Evolutionary conservation across 2,329 filamentous ascomycete genomes (phyloP).

Genomic region (Sclerotinia minor): DNA sequence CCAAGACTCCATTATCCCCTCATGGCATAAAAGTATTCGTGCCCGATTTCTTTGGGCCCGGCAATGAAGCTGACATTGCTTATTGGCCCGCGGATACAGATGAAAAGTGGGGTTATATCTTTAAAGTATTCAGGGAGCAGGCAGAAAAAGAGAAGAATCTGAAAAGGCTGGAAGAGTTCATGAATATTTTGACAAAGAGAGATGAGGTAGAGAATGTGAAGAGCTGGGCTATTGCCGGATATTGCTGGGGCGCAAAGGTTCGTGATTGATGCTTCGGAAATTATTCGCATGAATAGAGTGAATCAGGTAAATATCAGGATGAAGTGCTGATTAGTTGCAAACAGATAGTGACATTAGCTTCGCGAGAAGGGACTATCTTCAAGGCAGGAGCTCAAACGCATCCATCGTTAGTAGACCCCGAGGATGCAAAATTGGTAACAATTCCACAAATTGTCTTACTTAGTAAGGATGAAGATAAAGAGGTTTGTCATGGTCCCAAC

Average conservation of each 20-base stretch:
- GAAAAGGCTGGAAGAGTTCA: constrained; percentile 21
- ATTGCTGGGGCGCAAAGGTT: constrained; percentile 69
- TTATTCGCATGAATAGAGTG: too few relatives aligned
- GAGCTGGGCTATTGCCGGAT: constrained; percentile 40
- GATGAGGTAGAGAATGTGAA: constrained; percentile 30
- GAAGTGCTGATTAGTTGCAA: neutral
- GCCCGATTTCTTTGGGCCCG: constrained; percentile 79
- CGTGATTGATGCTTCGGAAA: neutral
- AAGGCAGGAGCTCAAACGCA: constrained; percentile 53
- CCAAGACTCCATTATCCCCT: constrained; percentile 44
- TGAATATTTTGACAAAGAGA: constrained; percentile 25
- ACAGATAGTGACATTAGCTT: constrained; percentile 54
- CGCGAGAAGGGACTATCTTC: constrained; percentile 56
- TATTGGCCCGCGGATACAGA: constrained; percentile 30
- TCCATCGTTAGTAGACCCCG: constrained; percentile 62
- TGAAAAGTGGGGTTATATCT: constrained; percentile 32
- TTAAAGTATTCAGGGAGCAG: constrained; percentile 31
- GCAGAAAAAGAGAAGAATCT: constrained; percentile 27
- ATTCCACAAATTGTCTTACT: constrained; percentile 63
- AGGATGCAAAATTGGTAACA: constrained; percentile 59
- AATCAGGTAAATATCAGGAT: neutral
- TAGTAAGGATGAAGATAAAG: constrained; percentile 59
- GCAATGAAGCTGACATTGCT: constrained; percentile 41
- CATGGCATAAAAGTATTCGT: constrained; percentile 77
- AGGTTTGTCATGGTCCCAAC: constrained; percentile 37